Base-by-base conservation (phyloP, 2,329 filamentous ascomycete genomes). In the Exophiala sp. region DNA sequence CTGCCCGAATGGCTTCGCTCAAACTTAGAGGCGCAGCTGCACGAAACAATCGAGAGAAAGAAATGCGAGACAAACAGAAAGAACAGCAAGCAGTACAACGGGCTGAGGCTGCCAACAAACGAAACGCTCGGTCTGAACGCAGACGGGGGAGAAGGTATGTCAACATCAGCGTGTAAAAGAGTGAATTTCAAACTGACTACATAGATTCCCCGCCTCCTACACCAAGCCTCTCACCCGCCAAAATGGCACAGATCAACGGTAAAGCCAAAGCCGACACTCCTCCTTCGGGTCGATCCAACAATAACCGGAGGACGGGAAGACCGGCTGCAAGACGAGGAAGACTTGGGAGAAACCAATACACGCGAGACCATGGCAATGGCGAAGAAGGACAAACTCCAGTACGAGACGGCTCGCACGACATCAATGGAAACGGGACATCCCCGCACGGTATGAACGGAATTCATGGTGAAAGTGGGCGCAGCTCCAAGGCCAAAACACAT, bases 121-220 rank as follows among this genome's bases (percentile, higher is more conserved):
- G 89, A 53, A 93, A 91, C 73, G 86, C 85, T 43, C 80, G 88
- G 48, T 83, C 86, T 35, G 89, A 93, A 59, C 79, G 88, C 56
- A 80, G 89, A 60, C 83, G 88, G n/a, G 66, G 83, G 77, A 58
- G 89, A 95, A 63, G 88, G 88, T 90, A 74, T 65, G 64, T 55
- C 10, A 18, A 3, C 16, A n/a, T n/a, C 3, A 11, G 4, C 8
- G 21, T 11, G 8, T 11, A 13, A 29, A 32, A 21, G 18, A 16
- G 9, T 14, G 10, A 19, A 30, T 40, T 22, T 47, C 35, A 32
- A 29, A 51, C 50, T 42, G 30, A 40, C 16, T 23, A 19, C 2
- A 24, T 59, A 85, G 86, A 90, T 63, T 86, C 84, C 23, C 85
- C 88, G 61, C 77, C 81, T 23, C 80, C 82, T 57, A 86, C 90